Evolutionary conservation across 192 early-diverging fungal species (phyloP).

Genomic region (Coemansia sp.): DNA sequence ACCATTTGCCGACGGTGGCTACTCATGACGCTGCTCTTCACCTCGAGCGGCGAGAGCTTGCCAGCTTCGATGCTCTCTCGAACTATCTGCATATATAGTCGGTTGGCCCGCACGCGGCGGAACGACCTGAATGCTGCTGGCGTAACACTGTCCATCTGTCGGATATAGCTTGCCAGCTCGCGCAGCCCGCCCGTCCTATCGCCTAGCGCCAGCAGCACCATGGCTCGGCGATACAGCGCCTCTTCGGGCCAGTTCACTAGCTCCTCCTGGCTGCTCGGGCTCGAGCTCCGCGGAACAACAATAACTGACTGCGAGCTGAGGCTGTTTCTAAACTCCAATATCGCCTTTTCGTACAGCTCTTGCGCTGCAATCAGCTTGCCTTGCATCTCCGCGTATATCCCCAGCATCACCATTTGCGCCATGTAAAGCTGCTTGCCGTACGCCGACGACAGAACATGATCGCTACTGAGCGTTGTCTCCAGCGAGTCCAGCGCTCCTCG

Average conservation of each 20-base stretch:
- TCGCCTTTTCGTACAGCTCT: constrained; percentile 56
- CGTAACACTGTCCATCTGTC: constrained; percentile 44
- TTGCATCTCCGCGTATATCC: constrained; percentile 33
- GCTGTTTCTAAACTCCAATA: constrained; percentile 23
- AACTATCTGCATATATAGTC: constrained; percentile 53
- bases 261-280: constrained; percentile 48
- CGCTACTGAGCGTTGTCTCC: constrained; percentile 33
- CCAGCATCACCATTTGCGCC: constrained; percentile 61
- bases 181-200: constrained; percentile 8
- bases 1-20: constrained; percentile 63
- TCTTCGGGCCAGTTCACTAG: constrained; percentile 67
- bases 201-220: constrained; percentile 46
- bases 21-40: constrained; percentile 46
- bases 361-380: constrained; percentile 51
- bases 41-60: constrained; percentile 21
- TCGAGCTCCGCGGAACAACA: constrained; percentile 44
- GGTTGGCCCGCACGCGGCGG: constrained; percentile 56
- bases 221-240: constrained; percentile 63
- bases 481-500: constrained; percentile 18
- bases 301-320: constrained; percentile 33
- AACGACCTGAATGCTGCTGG: constrained; percentile 51
- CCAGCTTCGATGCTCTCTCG: constrained; percentile 36
- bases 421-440: constrained; percentile 63
- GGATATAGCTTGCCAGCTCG: constrained; percentile 45
- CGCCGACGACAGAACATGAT: constrained; percentile 53